A percentile compares a stretch with the other conserved stretches of the same genome.
These are phyloP conservation scores for Leccinum barrowsii DNA, from an alignment of 768 basidiomycete species.

Conservation along the genomic window DNA sequence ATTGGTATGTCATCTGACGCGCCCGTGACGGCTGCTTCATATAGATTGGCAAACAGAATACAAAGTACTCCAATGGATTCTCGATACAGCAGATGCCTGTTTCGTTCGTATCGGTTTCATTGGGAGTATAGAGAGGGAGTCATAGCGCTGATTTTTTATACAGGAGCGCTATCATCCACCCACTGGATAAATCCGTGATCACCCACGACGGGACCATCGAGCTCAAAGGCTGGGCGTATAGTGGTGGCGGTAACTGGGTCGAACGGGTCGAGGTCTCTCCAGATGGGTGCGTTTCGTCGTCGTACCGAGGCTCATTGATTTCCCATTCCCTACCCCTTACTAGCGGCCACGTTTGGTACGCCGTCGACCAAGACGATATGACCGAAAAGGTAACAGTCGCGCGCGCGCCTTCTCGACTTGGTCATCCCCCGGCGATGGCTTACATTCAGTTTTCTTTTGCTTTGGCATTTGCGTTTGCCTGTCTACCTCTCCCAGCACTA, in stretches of 20 bases:
- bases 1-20: neutral
- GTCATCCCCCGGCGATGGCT: neutral
- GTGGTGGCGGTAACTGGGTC: conserved; percentile 51
- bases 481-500: conserved; percentile 38
- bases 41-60: conserved; percentile 44
- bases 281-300: neutral
- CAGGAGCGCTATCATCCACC: conserved; percentile 16
- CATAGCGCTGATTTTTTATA: neutral
- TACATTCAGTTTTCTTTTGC: neutral
- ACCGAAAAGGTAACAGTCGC: conserved; percentile 11
- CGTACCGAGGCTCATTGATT: neutral
- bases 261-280: conserved; percentile 52
- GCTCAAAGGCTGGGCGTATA: conserved; percentile 43
- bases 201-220: conserved; percentile 48
- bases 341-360: conserved; percentile 17
- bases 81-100: conserved; percentile 59
- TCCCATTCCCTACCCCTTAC: neutral
- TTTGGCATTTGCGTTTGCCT: neutral
- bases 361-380: conserved; percentile 13
- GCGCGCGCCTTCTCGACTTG: neutral
- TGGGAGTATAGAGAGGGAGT: neutral
- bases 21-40: neutral
- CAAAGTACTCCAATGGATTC: conserved; percentile 50
- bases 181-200: conserved; percentile 39
- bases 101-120: conserved; percentile 36